These are phyloP conservation scores for Sporisorium iseilematis-ciliati DNA, from an alignment of 1,284 basidiomycete species.

Conservation along the genomic window DNA sequence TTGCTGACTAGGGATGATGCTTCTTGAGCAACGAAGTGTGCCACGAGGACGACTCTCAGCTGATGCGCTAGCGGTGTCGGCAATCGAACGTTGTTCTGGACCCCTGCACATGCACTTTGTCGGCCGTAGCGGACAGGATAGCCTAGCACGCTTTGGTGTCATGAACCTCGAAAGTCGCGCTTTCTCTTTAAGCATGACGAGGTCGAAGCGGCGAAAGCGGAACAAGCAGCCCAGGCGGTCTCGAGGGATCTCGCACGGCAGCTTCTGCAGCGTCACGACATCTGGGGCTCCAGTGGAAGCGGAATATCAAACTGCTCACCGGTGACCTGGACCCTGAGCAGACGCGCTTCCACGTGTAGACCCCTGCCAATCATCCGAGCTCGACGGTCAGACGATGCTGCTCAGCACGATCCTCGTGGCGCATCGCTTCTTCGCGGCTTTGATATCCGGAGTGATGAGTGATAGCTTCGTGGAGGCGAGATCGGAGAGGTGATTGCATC, in stretches of 20 bases:
- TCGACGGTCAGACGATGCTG: not conserved
- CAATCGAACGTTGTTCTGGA: not conserved
- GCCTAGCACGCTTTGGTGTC: no score
- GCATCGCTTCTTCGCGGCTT: not conserved
- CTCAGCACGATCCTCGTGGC: not conserved
- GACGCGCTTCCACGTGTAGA: not conserved
- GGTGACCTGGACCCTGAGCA: slow-evolving; percentile 2
- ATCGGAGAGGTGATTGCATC: not conserved
- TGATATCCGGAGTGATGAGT: no score
- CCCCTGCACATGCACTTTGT: not conserved
- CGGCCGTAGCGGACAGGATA: not conserved
- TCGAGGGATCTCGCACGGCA: not conserved
- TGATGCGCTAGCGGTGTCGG: not conserved
- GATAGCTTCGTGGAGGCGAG: no score
- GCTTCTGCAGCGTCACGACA: not conserved
- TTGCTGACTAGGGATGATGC: not conserved
- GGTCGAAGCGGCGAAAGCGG: not conserved
- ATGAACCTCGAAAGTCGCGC: no score
- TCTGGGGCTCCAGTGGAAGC: no score
- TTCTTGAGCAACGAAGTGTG: not conserved
- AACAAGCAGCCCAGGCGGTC: not conserved
- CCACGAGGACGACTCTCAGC: not conserved
- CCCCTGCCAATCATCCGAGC: not conserved
- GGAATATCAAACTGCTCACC: not conserved
- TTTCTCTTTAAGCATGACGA: not conserved